A percentile compares a stretch with the other conserved stretches of the same genome.
Evolutionary conservation across 2,329 filamentous ascomycete genomes (phyloP).

Genomic region (Tolypocladium cylindrosporum): DNA sequence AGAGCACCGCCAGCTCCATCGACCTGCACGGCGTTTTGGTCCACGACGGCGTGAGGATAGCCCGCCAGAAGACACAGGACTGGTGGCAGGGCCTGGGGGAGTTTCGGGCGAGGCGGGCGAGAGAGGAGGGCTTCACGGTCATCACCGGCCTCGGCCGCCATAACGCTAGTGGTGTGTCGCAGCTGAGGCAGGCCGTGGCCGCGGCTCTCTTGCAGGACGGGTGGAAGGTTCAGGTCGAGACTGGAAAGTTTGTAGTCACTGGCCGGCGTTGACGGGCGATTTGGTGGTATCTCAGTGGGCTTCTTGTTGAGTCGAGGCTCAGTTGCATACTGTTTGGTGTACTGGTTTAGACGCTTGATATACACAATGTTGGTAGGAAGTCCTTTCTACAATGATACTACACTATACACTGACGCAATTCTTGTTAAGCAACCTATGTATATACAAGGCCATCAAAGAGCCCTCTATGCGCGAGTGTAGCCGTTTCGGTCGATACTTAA

Average conservation of each 20-base stretch:
- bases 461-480: background rate
- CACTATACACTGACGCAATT: no score
- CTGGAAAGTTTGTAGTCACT: conserved; percentile 60
- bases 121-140: conserved; percentile 53
- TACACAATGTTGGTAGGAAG: background rate
- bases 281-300: background rate
- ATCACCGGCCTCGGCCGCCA: conserved; percentile 77
- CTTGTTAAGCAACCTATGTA: background rate
- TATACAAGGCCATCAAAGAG: background rate
- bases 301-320: background rate
- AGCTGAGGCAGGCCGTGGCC: conserved; percentile 70
- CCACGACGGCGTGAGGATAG: conserved; percentile 70
- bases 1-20: conserved; percentile 51
- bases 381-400: background rate
- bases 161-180: conserved; percentile 64
- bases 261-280: conserved; percentile 35
- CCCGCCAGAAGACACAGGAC: conserved; percentile 49
- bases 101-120: conserved; percentile 38
- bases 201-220: conserved; percentile 66
- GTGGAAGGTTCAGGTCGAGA: conserved; percentile 69
- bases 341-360: background rate
- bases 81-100: conserved; percentile 77
- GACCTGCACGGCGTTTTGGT: conserved; percentile 83
- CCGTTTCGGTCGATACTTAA: background rate
- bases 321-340: background rate